A percentile compares a stretch with the other conserved stretches of the same genome.
phyloP scores from a whole-genome alignment of 305 asterid genomes.

The Nicotiana rustica region DNA sequence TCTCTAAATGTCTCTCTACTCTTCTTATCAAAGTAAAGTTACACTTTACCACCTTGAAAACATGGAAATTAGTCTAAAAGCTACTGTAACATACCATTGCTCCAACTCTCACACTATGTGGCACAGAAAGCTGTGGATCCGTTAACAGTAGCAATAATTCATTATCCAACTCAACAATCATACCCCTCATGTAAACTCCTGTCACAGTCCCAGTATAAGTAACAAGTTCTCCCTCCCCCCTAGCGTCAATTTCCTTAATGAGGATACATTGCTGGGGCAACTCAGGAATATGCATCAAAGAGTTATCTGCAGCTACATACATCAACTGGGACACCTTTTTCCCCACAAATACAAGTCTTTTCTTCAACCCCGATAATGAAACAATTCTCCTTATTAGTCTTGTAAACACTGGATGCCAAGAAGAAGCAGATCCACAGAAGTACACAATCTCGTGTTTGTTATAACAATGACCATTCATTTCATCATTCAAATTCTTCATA shows the following conservation, averaged over 20 bases:
- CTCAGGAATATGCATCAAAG: conserved; percentile 59
- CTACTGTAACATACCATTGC: conserved; percentile 67
- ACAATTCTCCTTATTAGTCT: conserved; percentile 56
- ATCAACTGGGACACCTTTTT: conserved; percentile 71
- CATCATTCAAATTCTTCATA: conserved; percentile 43
- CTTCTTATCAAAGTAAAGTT: neutral
- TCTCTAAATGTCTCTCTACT: neutral
- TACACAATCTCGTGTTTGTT: conserved; percentile 52
- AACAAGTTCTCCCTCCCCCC: conserved; percentile 66
- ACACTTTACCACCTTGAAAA: neutral
- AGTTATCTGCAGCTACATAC: conserved; percentile 65
- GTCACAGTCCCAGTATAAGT: conserved; percentile 76
- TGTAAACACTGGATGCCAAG: conserved; percentile 80
- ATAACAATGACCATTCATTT: conserved; percentile 59
- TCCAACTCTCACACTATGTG: conserved; percentile 88
- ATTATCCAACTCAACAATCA: conserved; percentile 86
- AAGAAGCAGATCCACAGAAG: conserved; percentile 70
- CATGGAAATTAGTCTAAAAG: neutral
- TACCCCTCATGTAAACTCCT: conserved; percentile 78
- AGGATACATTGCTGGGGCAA: conserved; percentile 40
- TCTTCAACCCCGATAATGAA: conserved; percentile 64
- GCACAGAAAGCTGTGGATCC: conserved; percentile 64
- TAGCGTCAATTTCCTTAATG: conserved; percentile 35
- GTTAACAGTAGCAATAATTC: conserved; percentile 74
- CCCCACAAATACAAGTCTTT: conserved; percentile 62